Conservation (phyloP, 140 eudicot genomes). For the Bidens hawaiensis region DNA sequence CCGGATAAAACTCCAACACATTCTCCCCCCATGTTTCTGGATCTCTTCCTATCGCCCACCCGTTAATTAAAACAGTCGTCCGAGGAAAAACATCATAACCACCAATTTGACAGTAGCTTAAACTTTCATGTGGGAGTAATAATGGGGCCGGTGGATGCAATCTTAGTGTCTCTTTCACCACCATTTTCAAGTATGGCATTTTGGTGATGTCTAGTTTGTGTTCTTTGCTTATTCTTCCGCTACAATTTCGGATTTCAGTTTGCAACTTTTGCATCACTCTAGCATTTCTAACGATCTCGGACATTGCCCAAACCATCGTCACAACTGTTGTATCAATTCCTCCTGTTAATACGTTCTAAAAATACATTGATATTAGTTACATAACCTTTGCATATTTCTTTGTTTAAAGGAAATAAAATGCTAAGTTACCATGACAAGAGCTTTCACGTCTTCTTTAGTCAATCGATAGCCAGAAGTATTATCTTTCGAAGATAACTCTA, state of each 20-base stretch:
- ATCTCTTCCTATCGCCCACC: constrained; percentile 21
- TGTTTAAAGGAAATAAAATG: too few relatives aligned
- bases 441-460: constrained; percentile 22
- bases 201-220: not conserved
- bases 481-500: too few relatives aligned
- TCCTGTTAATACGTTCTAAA: constrained; percentile 11
- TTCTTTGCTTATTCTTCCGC: not conserved
- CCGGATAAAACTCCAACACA: constrained; percentile 21
- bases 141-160: constrained; percentile 25
- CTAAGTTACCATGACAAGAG: constrained; percentile 11
- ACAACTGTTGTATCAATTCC: constrained; percentile 12
- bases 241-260: constrained; percentile 10
- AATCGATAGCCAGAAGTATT: not conserved
- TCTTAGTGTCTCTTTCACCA: constrained; percentile 23
- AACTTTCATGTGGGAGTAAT: constrained; percentile 15
- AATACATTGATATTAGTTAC: not conserved
- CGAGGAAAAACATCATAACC: constrained; percentile 3
- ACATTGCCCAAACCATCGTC: constrained; percentile 18
- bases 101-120: constrained; percentile 6
- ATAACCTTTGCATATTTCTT: too few relatives aligned
- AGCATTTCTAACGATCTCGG: constrained; percentile 10
- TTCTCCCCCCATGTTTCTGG: constrained; percentile 13
- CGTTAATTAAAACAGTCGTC: constrained; percentile 11
- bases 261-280: constrained; percentile 24
- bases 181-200: constrained; percentile 25